Evolutionary conservation across 2,329 filamentous ascomycete genomes (phyloP), one percentile per base, ranked within the genome.

Genomic region (Calonectria pauciramosa): DNA sequence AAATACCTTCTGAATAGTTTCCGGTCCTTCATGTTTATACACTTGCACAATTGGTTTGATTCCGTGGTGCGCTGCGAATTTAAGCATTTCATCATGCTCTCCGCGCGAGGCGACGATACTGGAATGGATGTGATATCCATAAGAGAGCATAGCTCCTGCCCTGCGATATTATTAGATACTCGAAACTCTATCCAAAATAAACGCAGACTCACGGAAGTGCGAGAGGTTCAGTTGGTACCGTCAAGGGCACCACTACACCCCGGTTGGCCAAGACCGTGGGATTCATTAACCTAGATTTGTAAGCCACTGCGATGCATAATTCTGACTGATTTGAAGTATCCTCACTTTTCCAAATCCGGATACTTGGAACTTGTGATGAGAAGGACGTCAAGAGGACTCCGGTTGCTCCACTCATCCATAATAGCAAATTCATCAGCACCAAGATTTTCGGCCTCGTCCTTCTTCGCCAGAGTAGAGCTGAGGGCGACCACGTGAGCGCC

Each of bases 401-500:
- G 86, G 0, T 88, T 88, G 82, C 91, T 82, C 79, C 89, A 47
- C 16, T 36, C 41, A 10, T 47, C 28, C 28, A 73, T 72, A 14
- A 71, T 73, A 51, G 80, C 71, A 76, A 85, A 85, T 72, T 82
- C 80, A 71, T 80, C 77, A 26, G 81, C 84, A 20, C 84, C 84
- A 3, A 85, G 78, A 30, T 75, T 70, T 47, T 67, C 67, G 23
- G 83, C 82, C 77, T 84, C 82, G 1, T 75, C 75, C 82, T 90
- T 90, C 87, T 95, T 95, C 80, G 85, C 87, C 72, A 92, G 90
- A 3, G 88, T 89, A 14, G 90, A 87, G 3, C 90, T 92, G 77
- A 94, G 88, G 9, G 93, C 93, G 44, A 93, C 88, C 14, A 94
- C 91, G 51, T 90, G 87, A 83, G 88, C 92, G 30, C 92, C 93